Conservation (phyloP, 352 stramenopile genomes). For the Phytophthora foliorum region DNA sequence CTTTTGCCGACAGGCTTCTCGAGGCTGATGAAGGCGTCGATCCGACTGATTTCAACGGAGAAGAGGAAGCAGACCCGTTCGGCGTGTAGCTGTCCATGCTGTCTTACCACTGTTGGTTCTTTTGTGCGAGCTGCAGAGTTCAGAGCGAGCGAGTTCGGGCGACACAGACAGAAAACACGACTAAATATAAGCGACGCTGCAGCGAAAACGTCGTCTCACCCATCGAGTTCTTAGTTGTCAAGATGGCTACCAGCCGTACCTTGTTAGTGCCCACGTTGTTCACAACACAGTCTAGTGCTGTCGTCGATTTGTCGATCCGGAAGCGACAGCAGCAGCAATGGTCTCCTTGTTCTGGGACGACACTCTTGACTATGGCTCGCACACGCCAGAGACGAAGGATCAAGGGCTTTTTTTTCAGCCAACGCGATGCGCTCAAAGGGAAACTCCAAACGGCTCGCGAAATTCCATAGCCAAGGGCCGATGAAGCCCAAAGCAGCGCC, state of each 20-base stretch:
- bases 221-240: slow-evolving; percentile 30
- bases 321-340: slow-evolving; percentile 1
- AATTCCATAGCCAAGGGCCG: slow-evolving; percentile 19
- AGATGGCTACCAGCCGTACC: slow-evolving; percentile 5
- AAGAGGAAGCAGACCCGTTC: slow-evolving; percentile 25
- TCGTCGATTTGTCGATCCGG: neutral
- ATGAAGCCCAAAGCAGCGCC: slow-evolving; percentile 20
- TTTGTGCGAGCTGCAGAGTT: slow-evolving; percentile 17
- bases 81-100: slow-evolving; percentile 40
- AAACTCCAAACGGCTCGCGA: slow-evolving; percentile 40
- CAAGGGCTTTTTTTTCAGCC: slow-evolving; percentile 13
- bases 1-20: slow-evolving; percentile 22
- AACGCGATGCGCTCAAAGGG: slow-evolving; percentile 13
- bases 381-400: slow-evolving; percentile 13
- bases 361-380: neutral
- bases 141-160: slow-evolving; percentile 13
- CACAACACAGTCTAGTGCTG: neutral
- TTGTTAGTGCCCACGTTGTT: neutral
- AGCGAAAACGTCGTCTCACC: slow-evolving; percentile 5
- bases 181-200: slow-evolving; percentile 37
- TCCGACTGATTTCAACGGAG: slow-evolving; percentile 37
- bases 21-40: slow-evolving; percentile 20
- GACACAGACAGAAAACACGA: slow-evolving; percentile 20
- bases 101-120: slow-evolving; percentile 2
- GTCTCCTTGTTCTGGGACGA: slow-evolving; percentile 2